Evolutionary conservation across 129 eudicot species (phyloP), one percentile per base, ranked within the genome.

Genomic region (Centaurea solstitialis): DNA sequence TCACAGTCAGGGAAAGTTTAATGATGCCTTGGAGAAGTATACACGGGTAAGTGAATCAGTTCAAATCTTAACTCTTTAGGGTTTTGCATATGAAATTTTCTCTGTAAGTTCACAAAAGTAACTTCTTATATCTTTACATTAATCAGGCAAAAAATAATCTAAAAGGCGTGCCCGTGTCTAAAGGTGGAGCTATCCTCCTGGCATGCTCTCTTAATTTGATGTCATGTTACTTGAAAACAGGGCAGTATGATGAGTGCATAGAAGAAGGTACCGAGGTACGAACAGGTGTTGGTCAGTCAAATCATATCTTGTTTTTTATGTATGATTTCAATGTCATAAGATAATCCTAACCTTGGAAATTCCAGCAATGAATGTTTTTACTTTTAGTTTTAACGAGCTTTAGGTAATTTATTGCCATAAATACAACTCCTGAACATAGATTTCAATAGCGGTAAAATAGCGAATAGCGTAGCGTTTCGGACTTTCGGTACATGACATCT

Each of bases 141-240:
- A 30, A 39, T 40, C 79, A 96, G 99, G 99, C 99, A 37, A 96
- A 96, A 91, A 91, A 87, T 28, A 96, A 96, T 76, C 85, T 96
- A 76, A 87, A 88, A 87, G 90, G 87, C 24, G 77, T 96, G 68
- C 97, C 95, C n/a, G 80, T 87, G 0, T 78, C 98, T 45, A 93
- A 90, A 86, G 94, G 91, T 65, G 86, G 89, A 86, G 76, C 82
- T 78, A 70, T 96, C 72, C 85, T 88, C 24, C 82, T 87, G 68
- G 98, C 97, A 22, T 96, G 99, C 81, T 91, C 99, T 20, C 93
- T 96, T 80, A 96, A 96, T 82, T 76, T 91, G 85, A 96, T 96
- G 99, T 93, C 98, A 62, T 96, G 99, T 79, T 96, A 93, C 90
- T 86, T 96, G 84, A 96, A 96, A 90, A 91, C 93, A 59, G 77